A percentile compares a stretch with the other conserved stretches of the same genome.
Evolutionary conservation across 2,329 filamentous ascomycete genomes (phyloP).

Genomic region (Clarireedia homoeocarpa): DNA sequence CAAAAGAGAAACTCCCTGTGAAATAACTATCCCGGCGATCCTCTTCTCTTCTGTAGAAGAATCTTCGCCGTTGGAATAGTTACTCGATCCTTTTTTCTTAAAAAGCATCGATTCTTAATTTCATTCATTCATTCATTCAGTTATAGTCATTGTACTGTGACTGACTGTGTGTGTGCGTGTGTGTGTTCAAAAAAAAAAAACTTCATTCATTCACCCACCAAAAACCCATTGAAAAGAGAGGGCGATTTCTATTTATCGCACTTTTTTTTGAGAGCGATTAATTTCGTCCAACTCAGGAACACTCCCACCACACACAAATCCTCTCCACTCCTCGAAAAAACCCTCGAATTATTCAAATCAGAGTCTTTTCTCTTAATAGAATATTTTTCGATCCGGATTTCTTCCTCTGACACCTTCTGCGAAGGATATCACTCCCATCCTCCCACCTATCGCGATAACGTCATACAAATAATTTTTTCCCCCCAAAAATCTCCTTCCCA

Average conservation of each 20-base stretch:
- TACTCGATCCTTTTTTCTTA: constrained; percentile 10
- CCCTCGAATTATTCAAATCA: constrained; percentile 10
- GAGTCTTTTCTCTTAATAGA: not conserved
- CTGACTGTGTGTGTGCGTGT: not conserved
- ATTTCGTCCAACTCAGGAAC: constrained; percentile 26
- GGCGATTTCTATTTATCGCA: constrained; percentile 14
- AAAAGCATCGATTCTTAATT: constrained; percentile 2
- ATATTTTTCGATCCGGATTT: constrained; percentile 14
- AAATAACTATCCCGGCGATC: constrained; percentile 7
- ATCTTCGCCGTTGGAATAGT: constrained; percentile 22
- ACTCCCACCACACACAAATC: constrained; percentile 7
- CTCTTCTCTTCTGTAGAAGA: constrained; percentile 30
- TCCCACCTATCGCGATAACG: constrained; percentile 21
- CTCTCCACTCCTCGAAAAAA: constrained; percentile 10
- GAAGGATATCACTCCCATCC: constrained; percentile 14
- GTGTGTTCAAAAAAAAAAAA: not conserved
- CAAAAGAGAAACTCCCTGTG: constrained; percentile 2
- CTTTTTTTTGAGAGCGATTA: constrained; percentile 25
- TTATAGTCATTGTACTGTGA: constrained; percentile 5
- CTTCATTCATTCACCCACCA: constrained; percentile 11
- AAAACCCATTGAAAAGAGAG: constrained; percentile 15
- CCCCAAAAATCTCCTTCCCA: not conserved
- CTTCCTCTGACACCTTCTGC: constrained; percentile 22
- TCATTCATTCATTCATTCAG: constrained; percentile 2
- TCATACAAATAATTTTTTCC: constrained; percentile 16